phyloP scores from a whole-genome alignment of 1,284 basidiomycete genomes.

The Flammula alnicola region DNA sequence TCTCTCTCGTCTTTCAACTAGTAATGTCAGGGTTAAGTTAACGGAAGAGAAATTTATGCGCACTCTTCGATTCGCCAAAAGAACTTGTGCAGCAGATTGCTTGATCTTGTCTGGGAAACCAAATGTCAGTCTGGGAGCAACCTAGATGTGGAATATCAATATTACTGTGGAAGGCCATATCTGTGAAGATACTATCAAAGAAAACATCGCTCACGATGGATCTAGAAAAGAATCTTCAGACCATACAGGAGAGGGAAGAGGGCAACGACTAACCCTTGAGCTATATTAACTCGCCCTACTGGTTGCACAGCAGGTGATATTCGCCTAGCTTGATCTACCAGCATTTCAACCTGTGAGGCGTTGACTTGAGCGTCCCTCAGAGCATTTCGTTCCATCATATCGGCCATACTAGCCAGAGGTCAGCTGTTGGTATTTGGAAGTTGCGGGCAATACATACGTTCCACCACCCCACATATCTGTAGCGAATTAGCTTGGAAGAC shows the following conservation, averaged over 20 bases:
- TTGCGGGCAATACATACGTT: conserved; percentile 28
- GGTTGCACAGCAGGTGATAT: conserved; percentile 40
- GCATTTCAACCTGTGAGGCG: conserved; percentile 37
- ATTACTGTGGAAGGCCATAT: conserved; percentile 44
- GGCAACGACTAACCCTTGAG: conserved; percentile 38
- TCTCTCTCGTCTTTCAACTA: conserved; percentile 40
- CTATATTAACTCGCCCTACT: conserved; percentile 40
- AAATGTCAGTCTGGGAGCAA: conserved; percentile 13
- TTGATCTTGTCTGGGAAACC: conserved; percentile 40
- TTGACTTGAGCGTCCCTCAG: conserved; percentile 38
- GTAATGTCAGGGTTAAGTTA: conserved; percentile 1
- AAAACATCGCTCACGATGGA: conserved; percentile 43
- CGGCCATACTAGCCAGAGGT: conserved; percentile 33
- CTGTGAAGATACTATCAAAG: conserved; percentile 46
- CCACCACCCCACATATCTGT: conserved; percentile 45
- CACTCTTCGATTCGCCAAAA: conserved; percentile 34
- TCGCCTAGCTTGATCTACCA: conserved; percentile 41
- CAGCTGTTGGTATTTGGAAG: background rate
- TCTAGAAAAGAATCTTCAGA: conserved; percentile 10
- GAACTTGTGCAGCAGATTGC: conserved; percentile 33
- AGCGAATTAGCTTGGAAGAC: background rate
- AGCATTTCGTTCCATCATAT: conserved; percentile 45
- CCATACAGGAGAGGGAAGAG: background rate
- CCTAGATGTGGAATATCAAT: conserved; percentile 9
- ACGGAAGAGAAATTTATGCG: no score